phyloP scores from a whole-genome alignment of 176 grass and related monocot species.

The Oryza brachyantha region DNA sequence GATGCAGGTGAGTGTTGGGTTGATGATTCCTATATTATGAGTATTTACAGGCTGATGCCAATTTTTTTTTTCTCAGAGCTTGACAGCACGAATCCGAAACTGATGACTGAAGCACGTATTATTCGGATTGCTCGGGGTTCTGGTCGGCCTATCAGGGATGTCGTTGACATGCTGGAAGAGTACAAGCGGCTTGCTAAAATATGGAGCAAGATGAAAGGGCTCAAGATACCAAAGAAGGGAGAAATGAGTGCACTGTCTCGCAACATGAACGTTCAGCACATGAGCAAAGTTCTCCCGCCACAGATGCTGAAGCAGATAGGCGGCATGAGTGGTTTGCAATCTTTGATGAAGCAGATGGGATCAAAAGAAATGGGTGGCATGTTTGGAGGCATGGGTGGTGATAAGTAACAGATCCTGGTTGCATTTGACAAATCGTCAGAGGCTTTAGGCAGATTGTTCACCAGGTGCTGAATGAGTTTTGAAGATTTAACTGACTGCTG shows the following conservation, averaged over 20 bases:
- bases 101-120: slow-evolving; percentile 74
- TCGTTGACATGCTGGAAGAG: slow-evolving; percentile 84
- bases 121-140: slow-evolving; percentile 70
- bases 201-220: slow-evolving; percentile 89
- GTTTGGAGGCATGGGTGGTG: slow-evolving; percentile 55
- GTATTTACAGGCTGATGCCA: neutral
- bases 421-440: neutral
- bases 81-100: slow-evolving; percentile 77
- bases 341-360: slow-evolving; percentile 91
- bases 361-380: slow-evolving; percentile 75
- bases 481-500: neutral
- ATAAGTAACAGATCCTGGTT: slow-evolving; percentile 15
- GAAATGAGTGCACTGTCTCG: slow-evolving; percentile 75
- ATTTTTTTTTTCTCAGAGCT: slow-evolving; percentile 57
- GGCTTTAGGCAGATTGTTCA: slow-evolving; percentile 1
- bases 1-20: slow-evolving; percentile 53
- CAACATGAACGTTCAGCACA: slow-evolving; percentile 74
- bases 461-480: neutral
- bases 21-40: neutral
- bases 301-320: slow-evolving; percentile 95
- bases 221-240: slow-evolving; percentile 84
- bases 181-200: slow-evolving; percentile 93
- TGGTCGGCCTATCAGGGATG: slow-evolving; percentile 72
- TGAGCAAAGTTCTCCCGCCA: slow-evolving; percentile 76
- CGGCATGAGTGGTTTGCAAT: slow-evolving; percentile 73